Evolutionary conservation across 441 rosid species (phyloP), one percentile per base, ranked within the genome.

Genomic region (Sinapis alba): DNA sequence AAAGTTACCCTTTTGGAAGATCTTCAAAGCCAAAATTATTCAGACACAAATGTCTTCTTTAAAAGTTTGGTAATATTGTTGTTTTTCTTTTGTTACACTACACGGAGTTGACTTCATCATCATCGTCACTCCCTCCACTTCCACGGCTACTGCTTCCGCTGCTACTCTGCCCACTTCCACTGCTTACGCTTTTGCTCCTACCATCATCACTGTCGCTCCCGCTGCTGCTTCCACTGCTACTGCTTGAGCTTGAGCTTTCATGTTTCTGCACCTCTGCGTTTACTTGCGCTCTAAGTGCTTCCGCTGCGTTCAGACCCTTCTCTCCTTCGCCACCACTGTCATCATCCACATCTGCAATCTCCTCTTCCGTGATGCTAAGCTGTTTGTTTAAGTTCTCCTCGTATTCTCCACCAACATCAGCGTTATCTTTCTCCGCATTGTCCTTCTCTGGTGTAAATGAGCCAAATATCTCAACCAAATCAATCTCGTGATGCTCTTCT

Each of bases 331-430:
- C 89, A 0, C 87, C 94, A 2, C 89, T 81, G 36, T 78, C 81
- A 38, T 88, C 94, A 30, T 93, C 98, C 45, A 93, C 94, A 61
- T 92, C 95, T 27, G 97, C 97, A 60, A 91, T 93, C 84, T 93
- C 98, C 20, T 91, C 96, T 65, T 88, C 97, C 2, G 81, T 75
- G 26, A 83, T 81, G 56, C 56, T 50, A 0, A 50, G 56, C 23
- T 50, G 56, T 16, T 45, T 84, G 24, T 54, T 81, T 30, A 38
- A 56, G 19, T 36, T 79, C 26, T 63, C 73, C 4, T 71, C 88
- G 43, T 50, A 60, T 60, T 73, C 74, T 68, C 70, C 81, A 53
- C 72, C 89, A 54, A 76, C 5, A 1, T 18, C 56, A 50, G 23
- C 11, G 56, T 50, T 18, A 7, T 50, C 56, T 50, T 7, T 50